These are phyloP conservation scores for Venturia aucupariae DNA, from an alignment of 2,329 filamentous ascomycete species.

Conservation along the genomic window DNA sequence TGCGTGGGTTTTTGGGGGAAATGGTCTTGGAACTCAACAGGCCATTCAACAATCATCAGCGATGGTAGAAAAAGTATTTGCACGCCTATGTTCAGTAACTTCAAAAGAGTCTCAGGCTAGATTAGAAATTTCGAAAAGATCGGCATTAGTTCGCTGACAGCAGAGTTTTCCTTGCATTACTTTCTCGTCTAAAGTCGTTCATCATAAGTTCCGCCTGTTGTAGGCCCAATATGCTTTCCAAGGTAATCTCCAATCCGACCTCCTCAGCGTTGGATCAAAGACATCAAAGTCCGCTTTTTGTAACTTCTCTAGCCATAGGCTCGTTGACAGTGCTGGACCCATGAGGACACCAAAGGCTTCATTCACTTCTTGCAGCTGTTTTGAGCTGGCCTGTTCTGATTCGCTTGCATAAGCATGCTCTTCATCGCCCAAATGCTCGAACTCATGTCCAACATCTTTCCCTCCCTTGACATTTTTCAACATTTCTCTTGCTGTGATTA, in stretches of 20 bases:
- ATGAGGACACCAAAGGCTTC: slow-evolving; percentile 71
- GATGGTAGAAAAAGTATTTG: too few relatives aligned
- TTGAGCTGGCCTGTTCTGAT: slow-evolving; percentile 25
- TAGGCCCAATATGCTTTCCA: slow-evolving; percentile 64
- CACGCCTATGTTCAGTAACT: too few relatives aligned
- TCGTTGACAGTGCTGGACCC: slow-evolving; percentile 62
- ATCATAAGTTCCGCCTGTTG: slow-evolving; percentile 34
- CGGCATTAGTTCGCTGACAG: too few relatives aligned
- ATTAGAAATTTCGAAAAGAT: too few relatives aligned
- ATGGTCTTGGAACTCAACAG: too few relatives aligned
- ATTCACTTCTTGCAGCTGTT: slow-evolving; percentile 43
- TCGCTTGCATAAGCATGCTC: slow-evolving; percentile 31
- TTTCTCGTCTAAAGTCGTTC: not conserved
- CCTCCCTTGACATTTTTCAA: slow-evolving; percentile 68
- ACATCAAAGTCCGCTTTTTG: slow-evolving; percentile 80
- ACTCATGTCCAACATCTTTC: slow-evolving; percentile 70
- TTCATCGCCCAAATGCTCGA: slow-evolving; percentile 73
- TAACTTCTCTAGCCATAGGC: slow-evolving; percentile 67
- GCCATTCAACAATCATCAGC: too few relatives aligned
- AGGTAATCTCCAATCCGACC: slow-evolving; percentile 73
- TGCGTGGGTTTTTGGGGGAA: too few relatives aligned
- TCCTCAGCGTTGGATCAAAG: slow-evolving; percentile 53
- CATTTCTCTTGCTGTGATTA: slow-evolving; percentile 92
- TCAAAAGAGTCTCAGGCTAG: too few relatives aligned
- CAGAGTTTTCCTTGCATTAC: not conserved